Evolutionary conservation across 106 monocot species (phyloP).

Genomic region (Dioscorea zingiberensis): DNA sequence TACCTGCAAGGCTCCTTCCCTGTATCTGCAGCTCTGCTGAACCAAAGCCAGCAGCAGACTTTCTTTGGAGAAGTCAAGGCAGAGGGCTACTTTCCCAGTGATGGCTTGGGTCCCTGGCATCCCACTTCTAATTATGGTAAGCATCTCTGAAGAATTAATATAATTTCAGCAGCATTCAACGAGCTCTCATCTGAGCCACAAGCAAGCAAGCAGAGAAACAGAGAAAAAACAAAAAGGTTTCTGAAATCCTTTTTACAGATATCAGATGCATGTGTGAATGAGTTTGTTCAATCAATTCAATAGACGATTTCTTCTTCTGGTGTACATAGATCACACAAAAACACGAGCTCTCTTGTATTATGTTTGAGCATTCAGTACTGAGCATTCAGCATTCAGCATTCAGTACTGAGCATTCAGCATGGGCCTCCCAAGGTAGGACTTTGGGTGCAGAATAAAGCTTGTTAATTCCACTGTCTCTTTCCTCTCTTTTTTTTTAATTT

Average conservation of each 20-base stretch:
- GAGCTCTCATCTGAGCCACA: neutral
- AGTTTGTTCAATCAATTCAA: neutral
- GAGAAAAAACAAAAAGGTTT: neutral
- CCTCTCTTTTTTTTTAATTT: neutral
- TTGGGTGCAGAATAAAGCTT: conserved; percentile 11
- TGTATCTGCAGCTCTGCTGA: conserved; percentile 8
- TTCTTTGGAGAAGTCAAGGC: conserved; percentile 10
- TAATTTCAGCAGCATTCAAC: neutral
- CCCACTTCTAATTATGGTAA: conserved; percentile 15
- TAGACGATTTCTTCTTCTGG: neutral
- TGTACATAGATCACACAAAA: neutral
- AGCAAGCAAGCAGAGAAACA: neutral
- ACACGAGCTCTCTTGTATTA: neutral
- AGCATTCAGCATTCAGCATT: too few relatives aligned
- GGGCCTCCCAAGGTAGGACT: neutral
- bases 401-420: neutral
- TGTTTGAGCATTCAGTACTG: neutral
- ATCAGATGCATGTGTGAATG: neutral
- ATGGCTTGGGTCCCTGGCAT: conserved; percentile 7
- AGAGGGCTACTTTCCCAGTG: conserved; percentile 17
- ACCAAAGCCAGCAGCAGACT: neutral
- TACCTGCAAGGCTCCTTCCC: conserved; percentile 20
- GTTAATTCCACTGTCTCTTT: neutral
- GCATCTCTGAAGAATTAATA: conserved; percentile 4
- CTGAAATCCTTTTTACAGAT: neutral